Evolutionary conservation across 148 eudicot genomes (phyloP).

Genomic region (Fagopyrum esculentum): DNA sequence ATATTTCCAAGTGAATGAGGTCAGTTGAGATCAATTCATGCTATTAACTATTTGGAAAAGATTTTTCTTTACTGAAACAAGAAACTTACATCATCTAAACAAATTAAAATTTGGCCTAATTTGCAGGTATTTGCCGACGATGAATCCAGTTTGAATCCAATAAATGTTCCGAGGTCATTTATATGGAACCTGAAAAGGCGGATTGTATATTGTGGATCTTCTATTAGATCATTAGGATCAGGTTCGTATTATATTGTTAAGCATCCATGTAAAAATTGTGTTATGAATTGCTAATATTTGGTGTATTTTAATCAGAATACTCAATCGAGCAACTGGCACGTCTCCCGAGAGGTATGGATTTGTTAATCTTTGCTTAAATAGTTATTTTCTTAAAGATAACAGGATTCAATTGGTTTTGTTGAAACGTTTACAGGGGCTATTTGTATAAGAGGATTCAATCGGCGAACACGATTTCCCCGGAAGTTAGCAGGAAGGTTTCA

Average conservation of each 20-base stretch:
- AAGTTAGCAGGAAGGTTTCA: conserved; percentile 22
- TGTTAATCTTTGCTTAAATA: not conserved
- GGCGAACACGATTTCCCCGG: conserved; percentile 28
- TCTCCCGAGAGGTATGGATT: conserved; percentile 39
- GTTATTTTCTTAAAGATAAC: not conserved
- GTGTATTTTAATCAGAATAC: conserved; percentile 22
- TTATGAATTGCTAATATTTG: not conserved
- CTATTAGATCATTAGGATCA: conserved; percentile 27
- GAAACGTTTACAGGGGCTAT: conserved; percentile 30
- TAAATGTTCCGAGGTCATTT: conserved; percentile 30
- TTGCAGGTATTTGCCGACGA: conserved; percentile 53
- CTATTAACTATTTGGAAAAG: not conserved
- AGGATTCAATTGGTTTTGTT: not conserved
- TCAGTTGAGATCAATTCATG: conserved; percentile 14
- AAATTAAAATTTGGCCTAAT: not conserved
- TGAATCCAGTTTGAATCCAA: conserved; percentile 34
- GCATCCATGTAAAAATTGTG: not conserved
- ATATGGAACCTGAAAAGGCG: conserved; percentile 31
- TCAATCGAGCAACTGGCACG: conserved; percentile 24
- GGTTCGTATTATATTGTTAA: conserved; percentile 20
- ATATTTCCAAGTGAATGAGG: conserved; percentile 86
- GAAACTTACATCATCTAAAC: not conserved
- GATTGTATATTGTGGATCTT: conserved; percentile 44
- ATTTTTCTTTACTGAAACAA: not conserved
- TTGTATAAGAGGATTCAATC: conserved; percentile 39